A percentile compares a stretch with the other conserved stretches of the same genome.
phyloP scores from a whole-genome alignment of 2,329 filamentous ascomycete genomes.

The Aspergillus sp. region DNA sequence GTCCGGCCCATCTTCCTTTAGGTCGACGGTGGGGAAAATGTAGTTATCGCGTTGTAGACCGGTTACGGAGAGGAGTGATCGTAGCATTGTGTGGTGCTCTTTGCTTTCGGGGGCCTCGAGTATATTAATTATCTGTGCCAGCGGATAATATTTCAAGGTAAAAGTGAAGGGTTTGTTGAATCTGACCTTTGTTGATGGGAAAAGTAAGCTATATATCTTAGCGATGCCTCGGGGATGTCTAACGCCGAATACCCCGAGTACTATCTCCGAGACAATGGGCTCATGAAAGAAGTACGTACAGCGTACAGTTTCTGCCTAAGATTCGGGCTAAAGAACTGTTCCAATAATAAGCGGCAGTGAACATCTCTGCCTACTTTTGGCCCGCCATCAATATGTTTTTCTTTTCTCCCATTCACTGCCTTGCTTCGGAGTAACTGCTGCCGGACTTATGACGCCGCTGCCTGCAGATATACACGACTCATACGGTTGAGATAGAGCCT shows the following conservation, averaged over 20 bases:
- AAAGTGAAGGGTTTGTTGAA: background rate
- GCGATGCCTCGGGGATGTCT: background rate
- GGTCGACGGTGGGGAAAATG: constrained; percentile 38
- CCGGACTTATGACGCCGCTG: background rate
- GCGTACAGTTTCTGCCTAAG: no score
- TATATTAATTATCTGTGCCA: no score
- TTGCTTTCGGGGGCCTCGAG: background rate
- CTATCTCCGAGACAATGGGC: background rate
- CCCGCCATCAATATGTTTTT: background rate
- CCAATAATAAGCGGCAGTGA: no score
- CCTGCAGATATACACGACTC: background rate
- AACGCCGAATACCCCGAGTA: background rate
- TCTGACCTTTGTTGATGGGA: background rate
- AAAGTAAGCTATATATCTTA: background rate
- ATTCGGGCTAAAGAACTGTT: no score
- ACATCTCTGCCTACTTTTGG: background rate
- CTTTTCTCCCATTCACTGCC: background rate
- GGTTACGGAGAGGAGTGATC: constrained; percentile 32
- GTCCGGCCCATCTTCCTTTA: constrained; percentile 33
- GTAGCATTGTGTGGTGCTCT: constrained; percentile 25
- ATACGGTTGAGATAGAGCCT: no score
- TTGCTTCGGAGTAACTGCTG: background rate
- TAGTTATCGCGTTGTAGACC: constrained; percentile 26
- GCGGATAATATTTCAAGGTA: background rate
- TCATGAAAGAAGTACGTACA: no score